phyloP scores from a whole-genome alignment of 148 eudicot genomes.

The Fagopyrum homotropicum region DNA sequence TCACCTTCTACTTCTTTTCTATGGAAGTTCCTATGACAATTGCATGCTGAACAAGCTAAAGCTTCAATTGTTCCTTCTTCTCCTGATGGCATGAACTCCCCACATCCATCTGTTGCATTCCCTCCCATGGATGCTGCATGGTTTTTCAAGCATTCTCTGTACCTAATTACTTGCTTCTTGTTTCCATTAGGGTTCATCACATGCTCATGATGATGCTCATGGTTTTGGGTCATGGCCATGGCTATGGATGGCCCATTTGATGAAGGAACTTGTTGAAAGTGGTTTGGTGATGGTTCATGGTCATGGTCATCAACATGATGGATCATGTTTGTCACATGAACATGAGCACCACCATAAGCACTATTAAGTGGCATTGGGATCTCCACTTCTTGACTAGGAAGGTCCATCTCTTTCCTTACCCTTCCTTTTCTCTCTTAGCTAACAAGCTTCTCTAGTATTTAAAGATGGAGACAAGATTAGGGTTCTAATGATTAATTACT shows the following conservation, averaged over 20 bases:
- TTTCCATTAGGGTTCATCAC: not conserved
- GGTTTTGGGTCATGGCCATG: conserved; percentile 17
- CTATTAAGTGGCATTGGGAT: conserved; percentile 54
- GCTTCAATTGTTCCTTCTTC: conserved; percentile 48
- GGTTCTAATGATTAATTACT: conserved; percentile 4
- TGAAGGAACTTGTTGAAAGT: conserved; percentile 23
- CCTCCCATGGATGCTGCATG: conserved; percentile 71
- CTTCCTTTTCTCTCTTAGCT: conserved; percentile 14
- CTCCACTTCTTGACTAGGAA: conserved; percentile 43
- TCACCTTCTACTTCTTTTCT: conserved; percentile 48
- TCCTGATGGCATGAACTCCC: conserved; percentile 65
- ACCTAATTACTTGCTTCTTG: conserved; percentile 19
- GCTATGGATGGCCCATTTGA: conserved; percentile 22
- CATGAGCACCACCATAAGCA: conserved; percentile 28
- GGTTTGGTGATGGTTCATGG: conserved; percentile 5
- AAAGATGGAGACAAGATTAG: conserved; percentile 9
- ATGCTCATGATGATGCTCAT: not conserved
- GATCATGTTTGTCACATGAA: conserved; percentile 27
- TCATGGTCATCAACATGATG: conserved; percentile 5
- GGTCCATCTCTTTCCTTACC: conserved; percentile 28
- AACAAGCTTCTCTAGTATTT: conserved; percentile 25
- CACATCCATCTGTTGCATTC: conserved; percentile 60
- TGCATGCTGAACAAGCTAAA: conserved; percentile 56
- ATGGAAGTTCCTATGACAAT: conserved; percentile 65
- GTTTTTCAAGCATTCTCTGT: conserved; percentile 57